phyloP scores from a whole-genome alignment of 495 filamentous ascomycete species.

The Tuber aestivum region DNA sequence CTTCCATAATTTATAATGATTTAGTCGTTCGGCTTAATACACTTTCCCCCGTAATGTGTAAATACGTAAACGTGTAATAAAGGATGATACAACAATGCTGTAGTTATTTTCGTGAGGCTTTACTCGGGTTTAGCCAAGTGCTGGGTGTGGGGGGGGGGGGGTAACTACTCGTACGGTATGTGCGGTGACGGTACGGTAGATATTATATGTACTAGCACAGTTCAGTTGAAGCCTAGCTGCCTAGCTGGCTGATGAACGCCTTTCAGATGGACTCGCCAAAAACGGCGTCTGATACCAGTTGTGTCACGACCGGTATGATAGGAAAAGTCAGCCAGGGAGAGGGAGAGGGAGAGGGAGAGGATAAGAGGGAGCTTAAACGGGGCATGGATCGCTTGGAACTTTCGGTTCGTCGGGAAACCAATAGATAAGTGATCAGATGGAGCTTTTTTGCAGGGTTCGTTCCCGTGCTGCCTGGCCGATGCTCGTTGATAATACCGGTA shows the following conservation, averaged over 20 bases:
- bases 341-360: background rate
- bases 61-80: too few relatives aligned
- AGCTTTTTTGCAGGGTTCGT: background rate
- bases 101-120: background rate
- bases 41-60: background rate
- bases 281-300: background rate
- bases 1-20: background rate
- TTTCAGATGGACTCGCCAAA: background rate
- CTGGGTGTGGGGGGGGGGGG: too few relatives aligned
- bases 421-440: background rate
- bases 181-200: background rate
- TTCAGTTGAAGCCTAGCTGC: too few relatives aligned
- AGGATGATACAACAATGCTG: background rate
- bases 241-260: too few relatives aligned
- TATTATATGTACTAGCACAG: too few relatives aligned
- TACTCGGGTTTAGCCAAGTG: background rate
- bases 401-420: background rate
- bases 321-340: background rate
- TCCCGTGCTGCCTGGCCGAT: background rate
- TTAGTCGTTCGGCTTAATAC: background rate
- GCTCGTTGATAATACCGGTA: background rate
- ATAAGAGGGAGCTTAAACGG: too few relatives aligned
- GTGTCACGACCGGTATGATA: background rate
- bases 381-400: background rate
- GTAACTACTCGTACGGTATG: background rate